Percentiles rank a stretch among this genome's conserved stretches.
Evolutionary conservation across 2,329 filamentous ascomycete genomes (phyloP).

Genomic region (Aspergillus novoparasiticus): DNA sequence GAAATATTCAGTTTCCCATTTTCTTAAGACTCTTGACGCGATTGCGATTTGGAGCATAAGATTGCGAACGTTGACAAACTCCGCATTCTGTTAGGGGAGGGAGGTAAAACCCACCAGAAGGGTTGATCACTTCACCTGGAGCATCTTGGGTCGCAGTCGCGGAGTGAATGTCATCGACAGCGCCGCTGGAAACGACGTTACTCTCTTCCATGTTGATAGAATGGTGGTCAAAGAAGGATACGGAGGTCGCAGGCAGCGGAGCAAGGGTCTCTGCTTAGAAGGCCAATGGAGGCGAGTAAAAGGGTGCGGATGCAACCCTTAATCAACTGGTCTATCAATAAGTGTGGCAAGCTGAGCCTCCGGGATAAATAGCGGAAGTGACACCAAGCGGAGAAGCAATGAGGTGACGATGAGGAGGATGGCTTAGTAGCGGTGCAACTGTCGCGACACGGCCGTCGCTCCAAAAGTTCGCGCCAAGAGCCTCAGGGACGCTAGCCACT

Average conservation of each 20-base stretch:
- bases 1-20: slow-evolving; percentile 31
- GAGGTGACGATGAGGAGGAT: slow-evolving; percentile 21
- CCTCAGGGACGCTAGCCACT: slow-evolving; percentile 7
- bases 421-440: slow-evolving; percentile 28
- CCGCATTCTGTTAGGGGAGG: slow-evolving; percentile 14
- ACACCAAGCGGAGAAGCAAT: slow-evolving; percentile 11
- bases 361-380: slow-evolving; percentile 4
- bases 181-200: slow-evolving; percentile 27
- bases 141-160: slow-evolving; percentile 31
- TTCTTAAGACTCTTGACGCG: slow-evolving; percentile 33
- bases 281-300: slow-evolving; percentile 16
- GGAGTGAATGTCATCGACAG: slow-evolving; percentile 32
- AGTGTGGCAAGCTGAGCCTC: slow-evolving; percentile 6
- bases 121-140: slow-evolving; percentile 30
- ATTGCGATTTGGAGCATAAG: slow-evolving; percentile 33
- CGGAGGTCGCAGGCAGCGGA: slow-evolving; percentile 34
- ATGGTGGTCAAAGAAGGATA: slow-evolving; percentile 28
- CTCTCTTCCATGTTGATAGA: slow-evolving; percentile 41
- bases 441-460: slow-evolving; percentile 35
- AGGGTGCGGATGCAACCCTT: slow-evolving; percentile 16
- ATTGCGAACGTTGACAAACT: slow-evolving; percentile 24
- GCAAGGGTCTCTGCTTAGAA: slow-evolving; percentile 25
- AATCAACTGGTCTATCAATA: background rate
- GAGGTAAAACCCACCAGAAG: slow-evolving; percentile 34
- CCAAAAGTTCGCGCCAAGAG: slow-evolving; percentile 42